A percentile compares a stretch with the other conserved stretches of the same genome.
phyloP scores from a whole-genome alignment of 2,329 filamentous ascomycete genomes.

The Calcarisporium arbuscula region DNA sequence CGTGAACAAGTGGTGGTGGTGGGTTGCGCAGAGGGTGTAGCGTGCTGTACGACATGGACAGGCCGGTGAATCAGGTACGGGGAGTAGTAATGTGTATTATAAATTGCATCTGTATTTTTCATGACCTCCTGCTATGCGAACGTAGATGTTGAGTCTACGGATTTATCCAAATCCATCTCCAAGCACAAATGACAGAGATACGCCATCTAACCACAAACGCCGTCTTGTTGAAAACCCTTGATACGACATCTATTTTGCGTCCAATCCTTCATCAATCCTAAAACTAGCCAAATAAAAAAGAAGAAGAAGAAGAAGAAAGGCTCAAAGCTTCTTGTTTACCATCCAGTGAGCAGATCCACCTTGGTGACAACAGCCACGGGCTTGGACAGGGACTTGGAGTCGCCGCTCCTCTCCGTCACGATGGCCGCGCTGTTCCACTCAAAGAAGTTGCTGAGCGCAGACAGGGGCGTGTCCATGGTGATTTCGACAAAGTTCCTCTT shows the following conservation, averaged over 20 bases:
- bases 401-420: slow-evolving; percentile 69
- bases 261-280: too few species aligned
- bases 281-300: too few species aligned
- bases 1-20: slow-evolving; percentile 81
- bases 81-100: too few species aligned
- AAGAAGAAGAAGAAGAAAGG: slow-evolving; percentile 5
- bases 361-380: slow-evolving; percentile 91
- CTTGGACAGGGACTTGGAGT: slow-evolving; percentile 55
- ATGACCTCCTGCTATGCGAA: too few species aligned
- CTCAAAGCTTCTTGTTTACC: slow-evolving; percentile 60
- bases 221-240: too few species aligned
- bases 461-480: slow-evolving; percentile 80
- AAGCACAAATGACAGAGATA: too few species aligned
- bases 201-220: too few species aligned
- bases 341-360: slow-evolving; percentile 94
- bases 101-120: too few species aligned
- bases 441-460: slow-evolving; percentile 82
- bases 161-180: too few species aligned
- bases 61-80: slow-evolving; percentile 13
- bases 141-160: too few species aligned
- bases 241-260: too few species aligned
- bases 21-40: slow-evolving; percentile 73
- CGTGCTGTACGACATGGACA: too few species aligned
- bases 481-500: slow-evolving; percentile 86
- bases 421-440: slow-evolving; percentile 97